Conservation (phyloP, 176 grass and related monocot genomes). For the Oryza meridionalis region DNA sequence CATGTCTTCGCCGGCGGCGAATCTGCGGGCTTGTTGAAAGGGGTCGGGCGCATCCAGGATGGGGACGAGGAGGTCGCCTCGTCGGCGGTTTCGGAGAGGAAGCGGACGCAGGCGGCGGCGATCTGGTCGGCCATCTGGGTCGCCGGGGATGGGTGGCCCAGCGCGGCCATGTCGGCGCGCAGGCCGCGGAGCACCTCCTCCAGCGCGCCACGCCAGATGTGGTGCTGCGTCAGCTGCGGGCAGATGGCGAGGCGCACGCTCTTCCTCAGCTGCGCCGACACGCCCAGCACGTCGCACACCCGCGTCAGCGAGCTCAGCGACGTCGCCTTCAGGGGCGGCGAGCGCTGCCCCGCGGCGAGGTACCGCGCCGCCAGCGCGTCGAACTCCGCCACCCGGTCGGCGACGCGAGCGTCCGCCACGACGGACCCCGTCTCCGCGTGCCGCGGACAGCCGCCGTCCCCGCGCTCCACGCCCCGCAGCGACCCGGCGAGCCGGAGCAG, state of each 20-base stretch:
- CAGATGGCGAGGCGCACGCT: constrained; percentile 65
- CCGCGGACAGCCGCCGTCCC: constrained; percentile 40
- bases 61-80: constrained; percentile 41
- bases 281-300: constrained; percentile 67
- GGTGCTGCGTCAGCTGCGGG: constrained; percentile 85
- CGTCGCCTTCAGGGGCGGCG: constrained; percentile 23
- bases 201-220: constrained; percentile 74
- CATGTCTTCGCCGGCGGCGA: constrained; percentile 53
- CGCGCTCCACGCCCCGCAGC: constrained; percentile 1
- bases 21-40: constrained; percentile 42
- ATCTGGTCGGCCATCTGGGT: constrained; percentile 74
- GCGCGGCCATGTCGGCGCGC: constrained; percentile 49
- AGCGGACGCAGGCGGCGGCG: constrained; percentile 49
- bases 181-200: constrained; percentile 69
- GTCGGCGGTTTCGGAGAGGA: constrained; percentile 49
- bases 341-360: constrained; percentile 36
- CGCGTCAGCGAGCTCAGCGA: constrained; percentile 60
- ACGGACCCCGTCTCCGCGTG: constrained; percentile 30
- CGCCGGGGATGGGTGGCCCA: constrained; percentile 35
- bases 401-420: constrained; percentile 37
- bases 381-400: constrained; percentile 53
- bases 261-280: constrained; percentile 74
- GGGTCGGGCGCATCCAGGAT: constrained; percentile 77
- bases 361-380: constrained; percentile 55
- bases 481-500: constrained; percentile 63